Base-by-base conservation (phyloP, 805 yeast species). In the Saturnispora kantuleensis region DNA sequence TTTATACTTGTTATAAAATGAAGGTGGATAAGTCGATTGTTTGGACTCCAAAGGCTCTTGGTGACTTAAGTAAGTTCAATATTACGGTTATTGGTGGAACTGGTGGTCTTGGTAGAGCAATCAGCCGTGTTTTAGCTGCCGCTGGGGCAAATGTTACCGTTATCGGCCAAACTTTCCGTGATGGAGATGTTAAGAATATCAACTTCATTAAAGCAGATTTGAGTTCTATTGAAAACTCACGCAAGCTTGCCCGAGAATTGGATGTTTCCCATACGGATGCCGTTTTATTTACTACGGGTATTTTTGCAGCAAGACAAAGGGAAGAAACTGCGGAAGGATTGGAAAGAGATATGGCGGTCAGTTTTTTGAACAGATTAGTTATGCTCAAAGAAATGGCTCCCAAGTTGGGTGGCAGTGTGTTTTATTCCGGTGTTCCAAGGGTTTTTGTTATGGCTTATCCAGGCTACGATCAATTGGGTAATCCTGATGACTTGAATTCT, bases 371-470 rank as follows among this genome's bases (percentile, higher is more conserved):
- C 51, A 55, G 73, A 42, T 46, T 57, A 29, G 62, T 53, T 9
- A 60, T 67, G 26, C 21, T 66, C 32, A 55, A 57, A 17, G 53
- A 44, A 9, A 21, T 66, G 7, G 61, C 52, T 2, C 57, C 63
- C 1, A 50, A 49, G 13, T 31, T 67, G 35, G 45, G 47, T n/a
- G 41, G 44, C 17, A 17, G 13, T 9, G 26, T 28, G 9, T 35
- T 45, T 36, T 12, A n/a, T 31, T 31, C 34, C 8, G 34, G 15
- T n/a, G 5, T 7, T 31, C 66, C 69, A 21, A 56, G 69, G 31
- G 60, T 68, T 1, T 67, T 67, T 45, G 30, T 62, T 3, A 63
- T 65, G 67, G 73, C 66, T 4, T 67, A 47, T 42, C 71, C 73
- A 3, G 73, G 73, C 5, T 50, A 52, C 11, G 54, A 53, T 13